Conservation (phyloP, 768 basidiomycete genomes). For the Trichaptum fuscoviolaceum region DNA sequence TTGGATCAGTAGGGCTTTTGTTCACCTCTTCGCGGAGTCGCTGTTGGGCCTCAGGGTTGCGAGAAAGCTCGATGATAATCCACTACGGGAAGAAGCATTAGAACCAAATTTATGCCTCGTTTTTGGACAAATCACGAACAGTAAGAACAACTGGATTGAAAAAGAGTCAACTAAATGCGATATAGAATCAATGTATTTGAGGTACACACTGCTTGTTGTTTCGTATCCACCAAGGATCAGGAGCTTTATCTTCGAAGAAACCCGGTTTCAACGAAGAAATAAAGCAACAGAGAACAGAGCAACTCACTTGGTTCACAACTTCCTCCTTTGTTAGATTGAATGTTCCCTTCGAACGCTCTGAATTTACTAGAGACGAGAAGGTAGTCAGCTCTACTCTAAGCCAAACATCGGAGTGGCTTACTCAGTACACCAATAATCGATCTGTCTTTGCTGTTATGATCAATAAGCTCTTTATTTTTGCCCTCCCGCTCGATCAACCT, state of each 20-base stretch:
- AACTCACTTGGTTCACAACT: constrained; percentile 25
- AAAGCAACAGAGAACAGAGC: not conserved
- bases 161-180: constrained; percentile 19
- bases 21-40: constrained; percentile 38
- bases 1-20: constrained; percentile 39
- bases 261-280: constrained; percentile 26
- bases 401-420: constrained; percentile 1
- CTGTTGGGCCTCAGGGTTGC: constrained; percentile 38
- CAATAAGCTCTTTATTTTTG: constrained; percentile 26
- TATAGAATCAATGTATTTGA: constrained; percentile 22
- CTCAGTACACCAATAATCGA: constrained; percentile 26
- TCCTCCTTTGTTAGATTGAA: constrained; percentile 23
- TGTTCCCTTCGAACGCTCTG: constrained; percentile 23
- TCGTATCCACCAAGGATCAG: constrained; percentile 60
- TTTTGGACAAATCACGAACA: constrained; percentile 8
- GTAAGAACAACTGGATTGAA: constrained; percentile 20
- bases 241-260: constrained; percentile 58
- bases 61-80: constrained; percentile 39
- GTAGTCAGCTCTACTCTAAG: not conserved
- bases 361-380: constrained; percentile 16
- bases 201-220: constrained; percentile 38
- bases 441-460: constrained; percentile 23
- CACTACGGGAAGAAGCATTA: not conserved
- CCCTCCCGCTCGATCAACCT: constrained; percentile 35
- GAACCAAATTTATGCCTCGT: not conserved